phyloP scores from a whole-genome alignment of 768 basidiomycete genomes.

The Ephemerocybe angulata region DNA sequence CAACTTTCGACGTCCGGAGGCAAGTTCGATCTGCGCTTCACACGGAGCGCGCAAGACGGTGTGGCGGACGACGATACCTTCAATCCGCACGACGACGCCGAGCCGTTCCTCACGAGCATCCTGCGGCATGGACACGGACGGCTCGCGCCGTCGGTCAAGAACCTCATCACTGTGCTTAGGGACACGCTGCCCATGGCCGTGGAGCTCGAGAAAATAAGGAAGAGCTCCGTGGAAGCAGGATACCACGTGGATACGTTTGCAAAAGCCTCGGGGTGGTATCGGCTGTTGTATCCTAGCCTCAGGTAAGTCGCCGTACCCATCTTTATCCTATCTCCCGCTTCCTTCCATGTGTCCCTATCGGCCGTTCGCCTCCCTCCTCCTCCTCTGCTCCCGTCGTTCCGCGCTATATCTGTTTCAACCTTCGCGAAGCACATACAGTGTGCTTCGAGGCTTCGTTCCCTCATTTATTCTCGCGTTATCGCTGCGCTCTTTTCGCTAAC shows the following conservation, averaged over 20 bases:
- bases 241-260: conserved; percentile 61
- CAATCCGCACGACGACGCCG: conserved; percentile 79
- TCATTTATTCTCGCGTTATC: too few relatives aligned
- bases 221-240: conserved; percentile 29
- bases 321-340: not conserved
- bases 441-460: too few relatives aligned
- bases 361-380: not conserved
- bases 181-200: conserved; percentile 76
- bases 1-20: conserved; percentile 66
- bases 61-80: conserved; percentile 27
- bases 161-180: conserved; percentile 64
- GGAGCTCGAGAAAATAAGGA: conserved; percentile 58
- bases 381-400: conserved; percentile 5
- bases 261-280: conserved; percentile 81
- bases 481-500: not conserved
- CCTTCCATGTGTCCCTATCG: not conserved
- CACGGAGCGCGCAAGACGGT: conserved; percentile 38
- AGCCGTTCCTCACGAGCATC: conserved; percentile 68
- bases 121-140: conserved; percentile 63
- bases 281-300: conserved; percentile 66
- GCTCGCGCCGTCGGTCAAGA: conserved; percentile 61
- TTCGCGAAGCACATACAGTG: too few relatives aligned
- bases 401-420: not conserved
- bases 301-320: conserved; percentile 38
- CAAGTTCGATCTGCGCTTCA: conserved; percentile 71